Conservation (phyloP, 2,329 filamentous ascomycete genomes). For the Phialemoniopsis sp. region DNA sequence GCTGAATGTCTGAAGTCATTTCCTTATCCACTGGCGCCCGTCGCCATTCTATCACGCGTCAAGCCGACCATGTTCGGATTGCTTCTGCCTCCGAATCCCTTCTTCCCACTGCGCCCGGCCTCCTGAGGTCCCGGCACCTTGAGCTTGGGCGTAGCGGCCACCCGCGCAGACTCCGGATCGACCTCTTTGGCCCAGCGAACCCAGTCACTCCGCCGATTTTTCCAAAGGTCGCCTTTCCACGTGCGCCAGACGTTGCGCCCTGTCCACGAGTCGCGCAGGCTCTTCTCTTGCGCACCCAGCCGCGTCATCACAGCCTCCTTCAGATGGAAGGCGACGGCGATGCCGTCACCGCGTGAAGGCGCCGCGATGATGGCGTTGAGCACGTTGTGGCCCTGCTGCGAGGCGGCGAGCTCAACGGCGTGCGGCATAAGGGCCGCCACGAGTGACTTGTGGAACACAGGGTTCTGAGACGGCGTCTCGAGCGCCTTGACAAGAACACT, state of each 20-base stretch:
- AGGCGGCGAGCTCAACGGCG: constrained; percentile 39
- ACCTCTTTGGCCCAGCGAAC: constrained; percentile 52
- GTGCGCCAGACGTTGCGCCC: constrained; percentile 53
- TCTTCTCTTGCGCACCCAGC: constrained; percentile 41
- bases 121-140: neutral
- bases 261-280: constrained; percentile 48
- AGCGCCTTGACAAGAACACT: constrained; percentile 48
- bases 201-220: constrained; percentile 48
- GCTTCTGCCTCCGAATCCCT: no score
- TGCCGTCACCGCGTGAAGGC: constrained; percentile 41
- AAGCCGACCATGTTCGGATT: no score
- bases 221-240: constrained; percentile 57
- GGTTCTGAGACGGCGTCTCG: constrained; percentile 39
- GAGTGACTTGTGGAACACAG: constrained; percentile 52
- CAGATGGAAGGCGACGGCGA: constrained; percentile 50
- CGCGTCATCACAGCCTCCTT: constrained; percentile 51
- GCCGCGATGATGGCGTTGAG: constrained; percentile 43
- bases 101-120: no score
- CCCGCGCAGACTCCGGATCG: constrained; percentile 25
- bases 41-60: no score
- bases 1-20: no score
- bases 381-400: constrained; percentile 47
- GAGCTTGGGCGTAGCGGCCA: constrained; percentile 27
- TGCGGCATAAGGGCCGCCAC: constrained; percentile 43
- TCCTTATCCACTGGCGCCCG: no score